Base-by-base conservation (phyloP, 2,329 filamentous ascomycete genomes). In the Teratosphaeria viscida region DNA sequence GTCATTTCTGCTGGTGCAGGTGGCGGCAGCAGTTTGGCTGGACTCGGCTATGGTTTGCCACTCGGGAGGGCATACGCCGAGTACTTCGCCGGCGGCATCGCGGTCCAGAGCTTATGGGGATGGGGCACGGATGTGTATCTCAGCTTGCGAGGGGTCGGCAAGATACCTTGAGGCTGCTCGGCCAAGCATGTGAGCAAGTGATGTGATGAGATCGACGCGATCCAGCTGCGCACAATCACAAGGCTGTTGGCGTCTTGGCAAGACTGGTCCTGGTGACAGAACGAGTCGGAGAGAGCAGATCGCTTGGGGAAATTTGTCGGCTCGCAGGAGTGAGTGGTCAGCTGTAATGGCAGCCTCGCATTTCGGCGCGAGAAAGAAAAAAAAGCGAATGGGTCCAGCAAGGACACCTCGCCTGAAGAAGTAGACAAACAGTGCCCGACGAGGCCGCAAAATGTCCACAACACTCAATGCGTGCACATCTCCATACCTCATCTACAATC, bases 11-110 rank as follows among this genome's bases (percentile, higher is more conserved):
- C 82, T 1, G 84, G 85, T 34, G 87, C 85, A 58, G 85, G 83
- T 0, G 88, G 89, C 57, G 82, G 88, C 71, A 92, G 89, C 53
- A 95, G 74, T 60, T 69, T 99, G 61, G 94, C 94, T 0, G 94
- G 94, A 0, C 75, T 99, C 55, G 94, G 94, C 1, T 99, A 99
- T 72, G 94, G 94, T 7, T 72, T 99, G 63, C 94, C 94, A 1
- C 76, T 99, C 26, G 91, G 91, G 57, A 82, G 94, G 62, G 92
- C 94, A 0, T 99, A 99, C 71, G 94, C 94, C 0, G 92, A 99
- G 77, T 99, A 97, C 69, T 99, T 99, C 78, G 94, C 94, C 2
- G 94, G 94, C 0, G 92, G 92, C 2, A 94, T 99, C 60, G 86
- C 86, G 4, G 86, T 99, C n/a, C 92, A 99, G 79, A 96, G 90